Conservation (phyloP, 2,329 filamentous ascomycete genomes). For the Colletotrichum tamarilloi region DNA sequence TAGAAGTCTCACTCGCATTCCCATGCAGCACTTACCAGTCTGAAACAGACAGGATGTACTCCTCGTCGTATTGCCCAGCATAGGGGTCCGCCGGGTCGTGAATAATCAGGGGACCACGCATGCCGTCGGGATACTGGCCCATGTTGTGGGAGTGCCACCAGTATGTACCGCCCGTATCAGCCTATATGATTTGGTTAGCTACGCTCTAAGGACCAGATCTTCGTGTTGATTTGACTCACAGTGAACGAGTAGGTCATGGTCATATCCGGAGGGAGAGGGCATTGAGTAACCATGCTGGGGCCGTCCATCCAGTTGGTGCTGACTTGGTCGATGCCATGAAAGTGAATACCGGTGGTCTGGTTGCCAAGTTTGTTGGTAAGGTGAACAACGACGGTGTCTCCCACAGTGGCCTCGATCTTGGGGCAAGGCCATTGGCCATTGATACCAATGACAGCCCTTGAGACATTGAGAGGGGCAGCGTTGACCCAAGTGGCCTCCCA, state of each 20-base stretch:
- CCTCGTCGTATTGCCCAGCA: constrained; percentile 64
- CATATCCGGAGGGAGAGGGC: constrained; percentile 61
- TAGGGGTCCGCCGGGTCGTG: constrained; percentile 68
- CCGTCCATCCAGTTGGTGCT: constrained; percentile 70
- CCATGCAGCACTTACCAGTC: constrained; percentile 44
- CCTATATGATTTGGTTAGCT: constrained; percentile 4
- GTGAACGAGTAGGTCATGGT: constrained; percentile 64
- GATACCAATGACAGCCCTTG: constrained; percentile 59
- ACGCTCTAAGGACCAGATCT: neutral
- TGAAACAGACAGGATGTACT: constrained; percentile 60
- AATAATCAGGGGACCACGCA: constrained; percentile 70
- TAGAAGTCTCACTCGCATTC: neutral
- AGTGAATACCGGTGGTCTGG: constrained; percentile 63
- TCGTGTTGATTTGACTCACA: constrained; percentile 43
- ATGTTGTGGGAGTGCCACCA: constrained; percentile 72
- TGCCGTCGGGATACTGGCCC: constrained; percentile 75
- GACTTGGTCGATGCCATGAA: constrained; percentile 69
- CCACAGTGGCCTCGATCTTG: constrained; percentile 60
- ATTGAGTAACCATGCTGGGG: constrained; percentile 64
- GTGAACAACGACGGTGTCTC: constrained; percentile 62
- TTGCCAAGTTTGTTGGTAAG: constrained; percentile 63
- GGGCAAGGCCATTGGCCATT: constrained; percentile 73
- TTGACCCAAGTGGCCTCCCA: constrained; percentile 55
- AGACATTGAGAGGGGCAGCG: constrained; percentile 49
- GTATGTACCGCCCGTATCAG: constrained; percentile 55